These are phyloP conservation scores for Salix caprea DNA, from an alignment of 345 rosid genomes.

Conservation along the genomic window DNA sequence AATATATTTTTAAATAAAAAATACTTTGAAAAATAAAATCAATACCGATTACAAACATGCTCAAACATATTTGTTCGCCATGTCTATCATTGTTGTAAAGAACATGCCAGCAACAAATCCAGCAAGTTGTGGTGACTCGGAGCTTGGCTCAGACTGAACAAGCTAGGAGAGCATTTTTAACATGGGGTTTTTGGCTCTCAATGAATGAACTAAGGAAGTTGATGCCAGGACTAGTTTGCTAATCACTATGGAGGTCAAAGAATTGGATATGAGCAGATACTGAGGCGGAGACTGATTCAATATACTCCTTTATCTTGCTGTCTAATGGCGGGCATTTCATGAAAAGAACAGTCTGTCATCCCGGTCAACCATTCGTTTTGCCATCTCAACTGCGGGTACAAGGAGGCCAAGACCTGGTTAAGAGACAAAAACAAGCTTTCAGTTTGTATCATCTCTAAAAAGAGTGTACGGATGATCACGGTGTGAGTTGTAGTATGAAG, in stretches of 20 bases:
- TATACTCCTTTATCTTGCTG: neutral
- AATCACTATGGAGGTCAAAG: neutral
- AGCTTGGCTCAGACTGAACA: neutral
- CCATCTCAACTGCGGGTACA: neutral
- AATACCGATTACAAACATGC: no score
- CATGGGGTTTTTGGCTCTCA: neutral
- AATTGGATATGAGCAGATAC: neutral
- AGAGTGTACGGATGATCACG: no score
- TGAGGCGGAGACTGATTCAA: neutral
- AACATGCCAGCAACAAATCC: neutral
- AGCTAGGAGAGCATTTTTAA: neutral
- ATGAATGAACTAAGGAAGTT: neutral
- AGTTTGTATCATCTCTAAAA: no score
- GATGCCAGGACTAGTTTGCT: neutral
- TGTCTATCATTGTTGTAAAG: neutral
- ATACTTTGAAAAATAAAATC: no score
- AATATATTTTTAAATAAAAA: no score
- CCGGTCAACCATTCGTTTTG: neutral
- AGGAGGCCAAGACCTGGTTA: neutral
- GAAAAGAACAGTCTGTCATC: neutral
- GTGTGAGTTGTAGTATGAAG: no score
- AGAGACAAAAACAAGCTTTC: neutral
- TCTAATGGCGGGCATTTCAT: neutral
- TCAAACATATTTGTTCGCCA: neutral
- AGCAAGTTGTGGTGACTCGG: neutral